These are phyloP conservation scores for Penicillium sp. DNA, from an alignment of 2,329 filamentous ascomycete species.

Conservation along the genomic window DNA sequence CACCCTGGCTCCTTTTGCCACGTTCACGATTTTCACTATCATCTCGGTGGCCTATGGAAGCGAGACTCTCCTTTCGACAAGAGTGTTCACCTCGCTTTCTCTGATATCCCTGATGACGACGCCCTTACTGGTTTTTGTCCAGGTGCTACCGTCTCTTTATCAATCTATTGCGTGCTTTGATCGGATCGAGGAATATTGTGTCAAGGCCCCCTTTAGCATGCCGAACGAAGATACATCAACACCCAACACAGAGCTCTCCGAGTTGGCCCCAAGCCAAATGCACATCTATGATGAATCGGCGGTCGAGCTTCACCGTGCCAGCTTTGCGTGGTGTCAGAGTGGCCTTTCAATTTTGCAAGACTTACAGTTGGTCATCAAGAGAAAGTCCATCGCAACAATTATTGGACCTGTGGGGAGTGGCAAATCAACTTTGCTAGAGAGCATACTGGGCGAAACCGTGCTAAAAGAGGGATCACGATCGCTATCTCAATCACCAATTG, in stretches of 20 bases:
- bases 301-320: constrained; percentile 32
- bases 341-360: constrained; percentile 16
- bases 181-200: constrained; percentile 42
- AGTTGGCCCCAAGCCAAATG: constrained; percentile 13
- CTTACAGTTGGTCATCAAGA: constrained; percentile 15
- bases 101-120: constrained; percentile 28
- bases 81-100: constrained; percentile 29
- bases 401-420: constrained; percentile 47
- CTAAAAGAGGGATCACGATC: constrained; percentile 3
- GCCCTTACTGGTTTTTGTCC: constrained; percentile 26
- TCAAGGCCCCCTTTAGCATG: neutral
- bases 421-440: constrained; percentile 46
- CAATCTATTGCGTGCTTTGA: constrained; percentile 42
- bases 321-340: constrained; percentile 18
- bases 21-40: constrained; percentile 25
- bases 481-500: constrained; percentile 5
- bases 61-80: constrained; percentile 20
- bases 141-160: constrained; percentile 35
- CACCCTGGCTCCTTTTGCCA: constrained; percentile 33
- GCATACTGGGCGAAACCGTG: constrained; percentile 32
- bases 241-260: constrained; percentile 5
- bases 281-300: neutral
- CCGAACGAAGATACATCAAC: neutral
- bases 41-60: constrained; percentile 14
- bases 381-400: constrained; percentile 23